Conservation (phyloP, 768 basidiomycete genomes). For the Tylopilus subfusipes region DNA sequence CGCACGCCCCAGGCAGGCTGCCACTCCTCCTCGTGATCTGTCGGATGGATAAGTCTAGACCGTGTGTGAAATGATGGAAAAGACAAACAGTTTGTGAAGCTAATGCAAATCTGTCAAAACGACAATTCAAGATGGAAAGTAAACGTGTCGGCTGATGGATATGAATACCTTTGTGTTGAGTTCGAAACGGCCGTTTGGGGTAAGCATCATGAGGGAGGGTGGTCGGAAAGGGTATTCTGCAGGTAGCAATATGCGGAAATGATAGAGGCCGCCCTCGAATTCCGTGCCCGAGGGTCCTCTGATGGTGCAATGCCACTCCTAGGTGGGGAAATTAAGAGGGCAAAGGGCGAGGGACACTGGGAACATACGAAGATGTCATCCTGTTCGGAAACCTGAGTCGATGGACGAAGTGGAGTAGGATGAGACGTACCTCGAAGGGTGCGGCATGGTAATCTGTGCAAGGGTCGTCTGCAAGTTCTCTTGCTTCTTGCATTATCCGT, state of each 20-base stretch:
- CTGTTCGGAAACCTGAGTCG: conserved; percentile 35
- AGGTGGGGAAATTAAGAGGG: conserved; percentile 18
- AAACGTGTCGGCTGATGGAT: conserved; percentile 13
- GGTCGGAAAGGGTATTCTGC: conserved; percentile 96
- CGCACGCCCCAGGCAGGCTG: conserved; percentile 98
- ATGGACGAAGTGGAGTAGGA: background rate
- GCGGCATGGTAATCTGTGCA: conserved; percentile 83
- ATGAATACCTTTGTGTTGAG: conserved; percentile 82
- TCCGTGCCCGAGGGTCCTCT: conserved; percentile 85
- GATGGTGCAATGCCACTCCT: conserved; percentile 98
- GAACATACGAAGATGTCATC: conserved; percentile 82
- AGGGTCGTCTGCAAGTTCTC: conserved; percentile 81
- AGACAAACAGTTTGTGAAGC: conserved; percentile 81
- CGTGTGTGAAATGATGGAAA: conserved; percentile 14
- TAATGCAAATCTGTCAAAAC: conserved; percentile 74
- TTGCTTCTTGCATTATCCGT: conserved; percentile 95
- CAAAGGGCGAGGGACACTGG: conserved; percentile 4
- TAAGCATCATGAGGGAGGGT: conserved; percentile 93
- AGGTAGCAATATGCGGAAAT: conserved; percentile 86
- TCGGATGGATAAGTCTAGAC: conserved; percentile 28
- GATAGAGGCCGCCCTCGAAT: conserved; percentile 94
- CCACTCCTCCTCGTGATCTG: conserved; percentile 96
- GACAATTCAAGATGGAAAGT: conserved; percentile 5
- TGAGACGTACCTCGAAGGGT: conserved; percentile 62
- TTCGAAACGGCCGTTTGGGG: conserved; percentile 96